Base-by-base conservation (phyloP, 2,329 filamentous ascomycete species). In the Hypomyces rosellus region DNA sequence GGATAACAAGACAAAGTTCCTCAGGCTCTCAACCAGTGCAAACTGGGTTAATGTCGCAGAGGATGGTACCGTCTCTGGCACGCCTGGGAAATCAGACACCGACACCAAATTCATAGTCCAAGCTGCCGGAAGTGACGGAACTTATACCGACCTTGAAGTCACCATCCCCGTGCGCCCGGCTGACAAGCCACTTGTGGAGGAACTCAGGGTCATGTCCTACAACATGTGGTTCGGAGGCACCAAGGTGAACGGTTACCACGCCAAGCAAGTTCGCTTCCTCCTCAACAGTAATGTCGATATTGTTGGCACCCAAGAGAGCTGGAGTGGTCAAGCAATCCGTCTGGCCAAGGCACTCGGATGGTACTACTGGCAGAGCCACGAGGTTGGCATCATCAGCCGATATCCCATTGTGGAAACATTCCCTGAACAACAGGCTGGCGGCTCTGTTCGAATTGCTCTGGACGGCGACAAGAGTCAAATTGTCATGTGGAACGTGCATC, bases 201-300 rank as follows among this genome's bases (percentile, higher is more conserved):
- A 65, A 20, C 56, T 73, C 34, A 61, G 60, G 38, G 63, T 72
- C 12, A 56, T 72, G 45, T 61, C 66, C 4, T 66, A 63, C 50
- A 74, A 74, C 58, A 59, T 73, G 46, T 73, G 71, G 71, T 55
- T 61, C 43, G 67, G 68, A 4, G 70, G 69, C 41, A 62, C 62
- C 2, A 53, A 59, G 8, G 64, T 73, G 33, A 63, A 64, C 25
- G 55, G 65, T 53, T 68, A 65, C 51, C 66, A 70, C 51, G 58
- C 59, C 40, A 73, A 72, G 59, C 69, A 71, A 49, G 57, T 72
- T 15, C 56, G 54, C 3, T 69, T 69, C 56, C 58, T 73, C 5
- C 55, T 58, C 22, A 55, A 57, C 2, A 60, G 45, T 8, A 63
- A 63, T 14, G 61, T 59, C 9, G 70, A 73, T 33, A 55, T 73